Percentiles rank a stretch among this genome's conserved stretches.
phyloP scores from a whole-genome alignment of 345 rosid species.

The Brassica nigra region DNA sequence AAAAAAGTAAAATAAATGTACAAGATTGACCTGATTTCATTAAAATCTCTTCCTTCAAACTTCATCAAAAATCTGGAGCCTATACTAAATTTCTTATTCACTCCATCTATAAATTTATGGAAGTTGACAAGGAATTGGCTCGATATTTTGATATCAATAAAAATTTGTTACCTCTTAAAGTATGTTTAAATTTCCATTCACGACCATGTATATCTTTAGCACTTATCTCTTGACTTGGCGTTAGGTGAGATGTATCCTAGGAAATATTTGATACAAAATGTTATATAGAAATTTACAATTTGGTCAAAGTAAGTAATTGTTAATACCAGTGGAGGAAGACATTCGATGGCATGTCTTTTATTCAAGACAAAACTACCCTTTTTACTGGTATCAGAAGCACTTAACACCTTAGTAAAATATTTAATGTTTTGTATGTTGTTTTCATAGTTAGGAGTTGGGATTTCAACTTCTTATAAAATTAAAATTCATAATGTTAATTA shows the following conservation, averaged over 20 bases:
- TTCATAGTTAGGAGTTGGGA: background rate
- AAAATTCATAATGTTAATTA: too few relatives aligned
- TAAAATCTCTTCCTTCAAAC: background rate
- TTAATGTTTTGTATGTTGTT: background rate
- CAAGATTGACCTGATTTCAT: background rate
- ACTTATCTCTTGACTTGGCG: background rate
- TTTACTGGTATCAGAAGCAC: background rate
- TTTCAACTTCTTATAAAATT: background rate
- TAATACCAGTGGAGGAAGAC: background rate
- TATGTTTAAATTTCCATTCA: too few relatives aligned
- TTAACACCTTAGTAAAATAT: background rate
- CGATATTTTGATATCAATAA: background rate
- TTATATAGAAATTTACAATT: background rate
- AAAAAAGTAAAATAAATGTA: background rate
- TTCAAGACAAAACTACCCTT: background rate
- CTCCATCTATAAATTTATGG: background rate
- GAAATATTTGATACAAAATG: too few relatives aligned
- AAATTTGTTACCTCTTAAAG: background rate
- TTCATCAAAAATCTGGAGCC: background rate
- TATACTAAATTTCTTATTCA: background rate
- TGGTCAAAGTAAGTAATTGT: background rate
- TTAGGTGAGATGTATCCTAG: background rate
- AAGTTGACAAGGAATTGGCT: background rate
- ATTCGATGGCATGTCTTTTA: background rate
- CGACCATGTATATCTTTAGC: too few relatives aligned